Evolutionary conservation across 176 grass and related monocot species (phyloP).

Genomic region (Zea luxurians): DNA sequence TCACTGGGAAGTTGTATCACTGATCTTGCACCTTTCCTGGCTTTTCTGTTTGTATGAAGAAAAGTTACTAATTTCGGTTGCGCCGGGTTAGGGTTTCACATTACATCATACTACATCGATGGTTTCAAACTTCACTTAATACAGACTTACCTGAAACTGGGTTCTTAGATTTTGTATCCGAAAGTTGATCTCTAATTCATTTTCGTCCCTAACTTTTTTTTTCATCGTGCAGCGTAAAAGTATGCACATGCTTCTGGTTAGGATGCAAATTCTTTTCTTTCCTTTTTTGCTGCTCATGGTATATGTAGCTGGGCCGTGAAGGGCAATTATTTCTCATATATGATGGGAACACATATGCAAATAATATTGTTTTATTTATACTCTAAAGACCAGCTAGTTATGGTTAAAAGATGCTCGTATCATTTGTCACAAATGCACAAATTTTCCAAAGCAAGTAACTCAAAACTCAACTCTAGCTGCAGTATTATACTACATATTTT

Average conservation of each 20-base stretch:
- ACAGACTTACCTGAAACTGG: constrained; percentile 9
- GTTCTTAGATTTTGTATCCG: background rate
- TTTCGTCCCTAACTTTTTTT: background rate
- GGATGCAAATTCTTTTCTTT: background rate
- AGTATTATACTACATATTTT: too few relatives aligned
- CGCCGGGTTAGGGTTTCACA: background rate
- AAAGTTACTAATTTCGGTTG: constrained; percentile 7
- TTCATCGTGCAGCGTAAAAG: background rate
- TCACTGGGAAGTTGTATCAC: background rate
- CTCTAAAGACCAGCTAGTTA: constrained; percentile 15
- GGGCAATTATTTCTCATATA: background rate
- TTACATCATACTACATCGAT: background rate
- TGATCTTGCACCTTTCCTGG: background rate
- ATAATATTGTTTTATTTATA: constrained; percentile 6
- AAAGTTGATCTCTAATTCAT: constrained; percentile 4
- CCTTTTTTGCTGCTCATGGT: background rate
- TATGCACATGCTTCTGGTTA: constrained; percentile 9
- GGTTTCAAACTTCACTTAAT: constrained; percentile 9
- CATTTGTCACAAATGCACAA: constrained; percentile 3
- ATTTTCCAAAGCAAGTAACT: too few relatives aligned
- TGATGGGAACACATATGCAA: constrained; percentile 4
- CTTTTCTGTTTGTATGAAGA: constrained; percentile 28
- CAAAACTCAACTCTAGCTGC: too few relatives aligned
- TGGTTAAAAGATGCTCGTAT: background rate
- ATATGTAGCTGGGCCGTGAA: constrained; percentile 4